These are phyloP conservation scores for Panicum hallii DNA, from an alignment of 202 grass and related monocot species.

Conservation along the genomic window DNA sequence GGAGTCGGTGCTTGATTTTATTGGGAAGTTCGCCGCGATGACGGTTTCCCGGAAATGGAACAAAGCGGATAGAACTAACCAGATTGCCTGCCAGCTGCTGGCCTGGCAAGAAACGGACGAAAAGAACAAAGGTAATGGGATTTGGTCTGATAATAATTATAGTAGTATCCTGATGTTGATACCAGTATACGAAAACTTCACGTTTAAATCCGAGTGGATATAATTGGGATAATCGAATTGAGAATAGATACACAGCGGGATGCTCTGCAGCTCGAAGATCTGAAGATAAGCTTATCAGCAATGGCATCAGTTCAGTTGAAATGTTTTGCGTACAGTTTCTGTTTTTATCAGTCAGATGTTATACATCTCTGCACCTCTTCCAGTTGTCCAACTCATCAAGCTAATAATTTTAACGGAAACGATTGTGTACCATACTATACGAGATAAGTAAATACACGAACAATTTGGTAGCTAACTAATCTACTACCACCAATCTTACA, in stretches of 20 bases:
- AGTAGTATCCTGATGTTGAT: background rate
- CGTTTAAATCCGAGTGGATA: background rate
- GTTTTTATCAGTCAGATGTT: background rate
- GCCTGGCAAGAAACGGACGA: background rate
- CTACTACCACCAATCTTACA: too few species aligned
- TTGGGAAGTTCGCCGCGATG: background rate
- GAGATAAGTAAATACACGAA: background rate
- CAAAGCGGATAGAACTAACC: too few species aligned
- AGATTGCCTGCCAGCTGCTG: too few species aligned
- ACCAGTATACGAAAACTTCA: background rate
- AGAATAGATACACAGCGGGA: background rate
- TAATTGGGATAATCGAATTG: background rate
- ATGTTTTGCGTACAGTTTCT: background rate
- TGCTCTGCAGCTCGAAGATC: background rate
- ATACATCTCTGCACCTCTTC: background rate
- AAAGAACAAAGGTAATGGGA: background rate
- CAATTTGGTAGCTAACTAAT: background rate
- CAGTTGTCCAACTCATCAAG: background rate
- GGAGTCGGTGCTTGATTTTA: background rate
- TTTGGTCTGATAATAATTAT: background rate
- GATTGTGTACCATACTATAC: background rate
- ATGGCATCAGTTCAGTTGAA: constrained; percentile 8
- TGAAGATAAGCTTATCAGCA: constrained; percentile 21
- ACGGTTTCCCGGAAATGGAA: constrained; percentile 29
- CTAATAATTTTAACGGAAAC: background rate